Evolutionary conservation across 805 yeast species (phyloP).

Genomic region (Myxozyma geophila): DNA sequence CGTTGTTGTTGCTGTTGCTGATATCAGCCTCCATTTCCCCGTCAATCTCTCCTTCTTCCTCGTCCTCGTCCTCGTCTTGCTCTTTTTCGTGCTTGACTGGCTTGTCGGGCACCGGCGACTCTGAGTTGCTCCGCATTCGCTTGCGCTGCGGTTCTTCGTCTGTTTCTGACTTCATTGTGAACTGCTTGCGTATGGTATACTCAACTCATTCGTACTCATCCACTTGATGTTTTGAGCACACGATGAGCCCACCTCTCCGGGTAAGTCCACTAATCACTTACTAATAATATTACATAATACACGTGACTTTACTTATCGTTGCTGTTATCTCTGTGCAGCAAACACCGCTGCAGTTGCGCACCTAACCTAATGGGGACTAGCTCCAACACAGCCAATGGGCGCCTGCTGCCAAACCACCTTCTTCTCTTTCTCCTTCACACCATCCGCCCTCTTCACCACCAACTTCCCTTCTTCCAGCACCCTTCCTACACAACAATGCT

Average conservation of each 20-base stretch:
- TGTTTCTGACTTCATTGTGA: neutral
- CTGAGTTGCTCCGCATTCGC: neutral
- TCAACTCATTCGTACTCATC: neutral
- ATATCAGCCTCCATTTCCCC: neutral
- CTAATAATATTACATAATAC: neutral
- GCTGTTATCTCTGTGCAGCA: conserved; percentile 7
- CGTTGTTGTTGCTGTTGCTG: neutral
- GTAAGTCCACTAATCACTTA: neutral
- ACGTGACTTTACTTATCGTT: conserved; percentile 7
- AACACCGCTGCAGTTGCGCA: neutral
- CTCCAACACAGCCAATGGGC: conserved; percentile 11
- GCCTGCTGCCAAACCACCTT: conserved; percentile 4
- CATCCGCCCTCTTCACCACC: conserved; percentile 1
- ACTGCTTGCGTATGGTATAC: neutral
- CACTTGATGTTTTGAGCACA: neutral
- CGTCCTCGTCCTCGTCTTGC: conserved; percentile 11
- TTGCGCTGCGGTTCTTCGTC: neutral
- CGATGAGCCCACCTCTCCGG: neutral
- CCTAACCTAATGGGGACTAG: conserved; percentile 6
- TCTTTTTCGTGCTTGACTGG: neutral
- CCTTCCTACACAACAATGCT: conserved; percentile 17
- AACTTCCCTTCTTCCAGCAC: neutral
- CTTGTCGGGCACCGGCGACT: neutral
- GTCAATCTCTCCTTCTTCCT: conserved; percentile 13
- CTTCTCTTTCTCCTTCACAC: conserved; percentile 11